Evolutionary conservation across 2,329 filamentous ascomycete genomes (phyloP).

Genomic region (Sporothrix curviconia): DNA sequence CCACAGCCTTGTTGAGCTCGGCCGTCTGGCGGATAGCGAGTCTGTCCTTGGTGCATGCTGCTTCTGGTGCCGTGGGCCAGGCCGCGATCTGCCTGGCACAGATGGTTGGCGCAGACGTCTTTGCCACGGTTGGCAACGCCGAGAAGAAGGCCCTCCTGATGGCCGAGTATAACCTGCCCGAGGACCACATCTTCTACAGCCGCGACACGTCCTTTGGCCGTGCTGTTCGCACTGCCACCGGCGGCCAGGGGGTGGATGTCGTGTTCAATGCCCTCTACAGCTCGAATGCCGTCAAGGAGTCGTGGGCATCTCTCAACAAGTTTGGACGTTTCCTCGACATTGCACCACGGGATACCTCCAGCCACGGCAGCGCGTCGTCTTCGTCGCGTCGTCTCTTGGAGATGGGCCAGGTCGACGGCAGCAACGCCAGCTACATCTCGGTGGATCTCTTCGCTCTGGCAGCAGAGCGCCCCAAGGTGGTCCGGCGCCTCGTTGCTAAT

Average conservation of each 20-base stretch:
- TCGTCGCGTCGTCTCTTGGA: conserved; percentile 34
- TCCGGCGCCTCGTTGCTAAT: conserved; percentile 32
- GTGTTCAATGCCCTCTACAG: conserved; percentile 38
- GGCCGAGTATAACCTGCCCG: conserved; percentile 31
- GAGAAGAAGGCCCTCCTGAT: conserved; percentile 36
- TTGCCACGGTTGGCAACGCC: conserved; percentile 34
- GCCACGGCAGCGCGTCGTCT: not conserved
- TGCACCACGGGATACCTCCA: conserved; percentile 2
- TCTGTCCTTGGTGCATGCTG: conserved; percentile 35
- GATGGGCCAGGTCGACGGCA: conserved; percentile 35
- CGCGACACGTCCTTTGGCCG: conserved; percentile 27
- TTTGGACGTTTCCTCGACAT: conserved; percentile 25
- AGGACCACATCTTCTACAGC: conserved; percentile 32
- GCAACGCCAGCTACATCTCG: conserved; percentile 40
- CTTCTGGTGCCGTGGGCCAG: conserved; percentile 34
- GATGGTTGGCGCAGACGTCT: conserved; percentile 35
- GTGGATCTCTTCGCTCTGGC: conserved; percentile 40
- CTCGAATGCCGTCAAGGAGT: conserved; percentile 32
- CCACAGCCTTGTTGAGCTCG: conserved; percentile 33
- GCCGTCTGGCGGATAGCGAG: conserved; percentile 32
- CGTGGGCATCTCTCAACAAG: conserved; percentile 37
- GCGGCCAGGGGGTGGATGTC: conserved; percentile 31
- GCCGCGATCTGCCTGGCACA: conserved; percentile 34
- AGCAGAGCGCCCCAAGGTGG: conserved; percentile 34
- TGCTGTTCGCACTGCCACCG: conserved; percentile 25